Evolutionary conservation across 1,284 basidiomycete species (phyloP), one percentile per base, ranked within the genome.

Genomic region (Hemileia vastatrix): DNA sequence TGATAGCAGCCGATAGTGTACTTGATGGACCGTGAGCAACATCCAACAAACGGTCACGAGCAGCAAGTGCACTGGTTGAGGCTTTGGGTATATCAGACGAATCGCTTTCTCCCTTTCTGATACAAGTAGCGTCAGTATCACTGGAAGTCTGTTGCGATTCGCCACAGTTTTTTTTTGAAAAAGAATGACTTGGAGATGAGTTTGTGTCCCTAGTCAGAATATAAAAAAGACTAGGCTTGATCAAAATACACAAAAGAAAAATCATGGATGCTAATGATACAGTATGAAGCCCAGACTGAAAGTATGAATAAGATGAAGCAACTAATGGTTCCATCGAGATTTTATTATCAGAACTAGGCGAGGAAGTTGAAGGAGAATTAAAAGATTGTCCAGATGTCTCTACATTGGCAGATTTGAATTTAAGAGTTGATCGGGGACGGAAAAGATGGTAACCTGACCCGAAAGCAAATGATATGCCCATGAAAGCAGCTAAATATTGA

Each of bases 181-280:
- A n/a, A n/a, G n/a, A n/a, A 45, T 19, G 21, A 43, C 50, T 27
- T 50, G 19, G 15, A 40, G 51, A 18, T 54, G 40, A 36, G 3
- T 6, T 60, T 60, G 53, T 15, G 43, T 2, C 1, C 43, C n/a
- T 36, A n/a, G n/a, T n/a, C n/a, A n/a, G n/a, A n/a, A 49, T 52
- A 54, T 11, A 54, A 36, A 5, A 61, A 18, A n/a, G 54, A 61
- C 32, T 61, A 0, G 58, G 58, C 33, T 61, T 61, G 18, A 61
- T 18, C 15, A 61, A 44, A 13, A 61, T 40, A 23, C 53, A 44
- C 13, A 61, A 31, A 36, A 50, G 47, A 19, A 33, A 61, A 6
- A 61, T 48, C 31, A 61, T 61, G 5, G 58, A 61, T 13, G 58
- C 58, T 18, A 61, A 54, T 18, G 58, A 61, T 21, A 61, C 27